phyloP scores from a whole-genome alignment of 371 early-diverging fungal genomes.

The Syncephalastrum monosporum region DNA sequence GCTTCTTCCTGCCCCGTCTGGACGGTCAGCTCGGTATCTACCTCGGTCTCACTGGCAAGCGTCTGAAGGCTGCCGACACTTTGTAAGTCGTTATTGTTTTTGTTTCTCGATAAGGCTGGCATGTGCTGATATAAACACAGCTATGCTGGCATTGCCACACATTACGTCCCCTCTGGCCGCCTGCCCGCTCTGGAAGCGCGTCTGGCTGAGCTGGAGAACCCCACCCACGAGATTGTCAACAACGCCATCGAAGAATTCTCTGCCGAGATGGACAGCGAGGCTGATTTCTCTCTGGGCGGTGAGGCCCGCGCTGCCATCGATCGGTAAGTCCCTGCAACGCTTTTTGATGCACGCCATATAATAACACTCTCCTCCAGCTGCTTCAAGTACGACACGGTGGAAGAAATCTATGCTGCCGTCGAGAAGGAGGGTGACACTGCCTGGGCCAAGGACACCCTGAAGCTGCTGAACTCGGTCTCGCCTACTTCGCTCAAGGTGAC shows the following conservation, averaged over 20 bases:
- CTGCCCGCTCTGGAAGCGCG: slow-evolving; percentile 80
- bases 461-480: slow-evolving; percentile 66
- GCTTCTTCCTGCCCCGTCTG: slow-evolving; percentile 91
- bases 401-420: slow-evolving; percentile 80
- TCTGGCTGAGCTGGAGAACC: slow-evolving; percentile 77
- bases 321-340: slow-evolving; percentile 25
- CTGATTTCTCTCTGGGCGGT: slow-evolving; percentile 57
- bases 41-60: slow-evolving; percentile 89
- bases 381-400: slow-evolving; percentile 80
- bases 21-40: slow-evolving; percentile 93
- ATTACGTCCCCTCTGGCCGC: slow-evolving; percentile 92
- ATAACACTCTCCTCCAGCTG: slow-evolving; percentile 6
- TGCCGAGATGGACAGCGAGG: slow-evolving; percentile 39
- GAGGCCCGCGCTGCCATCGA: slow-evolving; percentile 75
- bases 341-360: background rate
- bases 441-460: slow-evolving; percentile 75
- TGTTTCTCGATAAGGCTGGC: background rate
- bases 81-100: slow-evolving; percentile 55
- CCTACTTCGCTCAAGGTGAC: slow-evolving; percentile 92
- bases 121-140: background rate
- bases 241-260: slow-evolving; percentile 92
- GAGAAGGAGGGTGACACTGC: slow-evolving; percentile 58
- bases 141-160: slow-evolving; percentile 77
- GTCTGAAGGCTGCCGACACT: slow-evolving; percentile 81
- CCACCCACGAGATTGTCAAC: slow-evolving; percentile 83